Evolutionary conservation across 1,139 yeast species (phyloP).

Genomic region (Geotrichum klebahnii): DNA sequence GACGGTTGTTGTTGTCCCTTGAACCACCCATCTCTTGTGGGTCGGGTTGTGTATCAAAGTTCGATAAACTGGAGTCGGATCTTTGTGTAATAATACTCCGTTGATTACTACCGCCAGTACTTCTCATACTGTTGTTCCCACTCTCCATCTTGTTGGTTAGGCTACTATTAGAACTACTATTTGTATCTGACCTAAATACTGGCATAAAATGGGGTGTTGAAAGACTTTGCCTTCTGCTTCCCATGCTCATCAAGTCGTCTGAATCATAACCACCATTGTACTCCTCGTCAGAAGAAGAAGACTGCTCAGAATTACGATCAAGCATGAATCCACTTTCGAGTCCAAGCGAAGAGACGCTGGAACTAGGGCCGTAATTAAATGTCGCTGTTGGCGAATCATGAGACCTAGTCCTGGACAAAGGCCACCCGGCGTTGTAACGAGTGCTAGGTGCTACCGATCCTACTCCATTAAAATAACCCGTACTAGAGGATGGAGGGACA

Average conservation of each 20-base stretch:
- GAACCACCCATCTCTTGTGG: neutral
- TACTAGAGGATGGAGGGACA: neutral
- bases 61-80: neutral
- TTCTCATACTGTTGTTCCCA: neutral
- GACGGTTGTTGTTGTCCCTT: neutral
- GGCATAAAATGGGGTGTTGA: slow-evolving; percentile 11
- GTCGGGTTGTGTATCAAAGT: neutral
- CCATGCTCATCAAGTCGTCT: slow-evolving; percentile 31
- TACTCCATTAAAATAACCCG: neutral
- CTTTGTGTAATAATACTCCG: neutral
- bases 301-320: slow-evolving; percentile 10
- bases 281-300: slow-evolving; percentile 28
- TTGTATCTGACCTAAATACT: slow-evolving; percentile 1
- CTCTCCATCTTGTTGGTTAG: neutral
- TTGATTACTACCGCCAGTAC: neutral
- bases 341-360: slow-evolving; percentile 32
- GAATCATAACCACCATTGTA: slow-evolving; percentile 29
- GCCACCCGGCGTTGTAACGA: slow-evolving; percentile 5
- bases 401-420: slow-evolving; percentile 9
- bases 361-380: slow-evolving; percentile 27
- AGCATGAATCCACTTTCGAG: slow-evolving; percentile 25
- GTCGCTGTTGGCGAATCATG: slow-evolving; percentile 9
- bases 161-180: neutral
- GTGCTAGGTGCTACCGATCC: neutral
- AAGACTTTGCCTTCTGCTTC: slow-evolving; percentile 27